Conservation (phyloP, 1,139 yeast species). For the Nakaseomyces delphensis region DNA sequence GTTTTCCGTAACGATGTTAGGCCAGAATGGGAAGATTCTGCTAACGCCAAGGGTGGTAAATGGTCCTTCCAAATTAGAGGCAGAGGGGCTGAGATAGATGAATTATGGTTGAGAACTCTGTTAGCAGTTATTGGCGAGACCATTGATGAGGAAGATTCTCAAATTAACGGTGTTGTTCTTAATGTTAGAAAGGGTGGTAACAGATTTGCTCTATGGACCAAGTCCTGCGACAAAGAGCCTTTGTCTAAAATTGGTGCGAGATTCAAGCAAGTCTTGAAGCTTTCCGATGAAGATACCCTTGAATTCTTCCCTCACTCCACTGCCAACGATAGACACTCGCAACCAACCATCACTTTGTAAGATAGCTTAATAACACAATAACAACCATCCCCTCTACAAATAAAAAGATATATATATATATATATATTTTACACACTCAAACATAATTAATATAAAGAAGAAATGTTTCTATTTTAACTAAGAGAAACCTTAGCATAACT, state of each 20-base stretch:
- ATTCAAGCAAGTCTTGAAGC: conserved; percentile 46
- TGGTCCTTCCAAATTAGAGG: conserved; percentile 78
- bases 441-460: too few relatives aligned
- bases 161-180: conserved; percentile 91
- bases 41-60: conserved; percentile 87
- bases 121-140: conserved; percentile 94
- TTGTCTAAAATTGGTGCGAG: conserved; percentile 68
- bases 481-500: too few relatives aligned
- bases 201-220: conserved; percentile 92
- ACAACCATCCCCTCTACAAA: neutral
- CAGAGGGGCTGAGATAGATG: conserved; percentile 63
- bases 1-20: conserved; percentile 88
- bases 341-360: conserved; percentile 31
- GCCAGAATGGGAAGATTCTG: conserved; percentile 97
- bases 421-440: neutral
- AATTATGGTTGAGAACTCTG: conserved; percentile 86
- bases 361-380: conserved; percentile 9
- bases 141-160: conserved; percentile 63
- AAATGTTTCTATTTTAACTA: too few relatives aligned
- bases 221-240: conserved; percentile 59
- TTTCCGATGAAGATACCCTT: conserved; percentile 28
- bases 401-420: neutral
- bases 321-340: conserved; percentile 30
- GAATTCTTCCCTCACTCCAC: conserved; percentile 32
- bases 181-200: conserved; percentile 76